Evolutionary conservation across 129 eudicot genomes (phyloP).

Genomic region (Flaveria trinervia): DNA sequence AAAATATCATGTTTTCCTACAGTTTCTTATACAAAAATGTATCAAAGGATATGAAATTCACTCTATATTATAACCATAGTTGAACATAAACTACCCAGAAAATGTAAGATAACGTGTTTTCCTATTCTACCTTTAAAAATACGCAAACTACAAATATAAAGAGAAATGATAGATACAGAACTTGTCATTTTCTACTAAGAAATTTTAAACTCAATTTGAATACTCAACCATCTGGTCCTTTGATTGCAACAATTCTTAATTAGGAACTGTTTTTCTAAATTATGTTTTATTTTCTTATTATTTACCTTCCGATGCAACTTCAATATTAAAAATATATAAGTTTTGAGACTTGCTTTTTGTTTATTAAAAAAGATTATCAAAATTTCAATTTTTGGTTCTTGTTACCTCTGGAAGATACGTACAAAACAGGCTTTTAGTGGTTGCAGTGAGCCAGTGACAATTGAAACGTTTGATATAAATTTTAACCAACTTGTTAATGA

Average conservation of each 20-base stretch:
- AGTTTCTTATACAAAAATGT: too few relatives aligned
- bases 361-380: not conserved
- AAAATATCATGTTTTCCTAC: too few relatives aligned
- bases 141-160: not conserved
- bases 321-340: not conserved
- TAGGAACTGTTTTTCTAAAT: not conserved
- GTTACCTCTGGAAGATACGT: not conserved
- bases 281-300: not conserved
- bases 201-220: not conserved
- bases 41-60: too few relatives aligned
- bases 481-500: too few relatives aligned
- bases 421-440: too few relatives aligned
- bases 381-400: not conserved
- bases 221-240: slow-evolving; percentile 19
- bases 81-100: not conserved
- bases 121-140: slow-evolving; percentile 5
- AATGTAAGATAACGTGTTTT: slow-evolving; percentile 22
- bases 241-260: not conserved
- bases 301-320: not conserved
- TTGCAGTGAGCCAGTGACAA: too few relatives aligned
- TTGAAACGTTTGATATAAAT: too few relatives aligned
- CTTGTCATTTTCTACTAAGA: not conserved
- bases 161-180: not conserved
- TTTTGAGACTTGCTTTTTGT: too few relatives aligned
- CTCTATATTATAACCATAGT: not conserved